These are phyloP conservation scores for Talaromyces sp. DNA, from an alignment of 2,329 filamentous ascomycete genomes.

Conservation along the genomic window DNA sequence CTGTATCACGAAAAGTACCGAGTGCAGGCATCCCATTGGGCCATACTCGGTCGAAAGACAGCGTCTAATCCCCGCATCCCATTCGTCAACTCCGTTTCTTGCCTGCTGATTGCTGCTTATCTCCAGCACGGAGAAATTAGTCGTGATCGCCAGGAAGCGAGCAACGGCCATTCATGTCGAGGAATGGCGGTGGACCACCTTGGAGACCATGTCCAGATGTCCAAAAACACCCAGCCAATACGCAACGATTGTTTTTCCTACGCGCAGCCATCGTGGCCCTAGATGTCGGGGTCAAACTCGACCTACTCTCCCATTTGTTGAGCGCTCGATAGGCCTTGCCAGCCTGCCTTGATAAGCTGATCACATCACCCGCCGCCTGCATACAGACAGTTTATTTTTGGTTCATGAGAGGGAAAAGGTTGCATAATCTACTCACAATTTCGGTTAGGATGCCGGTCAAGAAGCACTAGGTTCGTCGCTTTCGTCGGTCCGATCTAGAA, in stretches of 20 bases:
- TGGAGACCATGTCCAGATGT: background rate
- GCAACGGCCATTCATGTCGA: constrained; percentile 7
- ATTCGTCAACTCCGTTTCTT: constrained; percentile 12
- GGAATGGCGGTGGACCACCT: constrained; percentile 4
- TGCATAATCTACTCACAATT: constrained; percentile 3
- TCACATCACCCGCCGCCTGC: constrained; percentile 8
- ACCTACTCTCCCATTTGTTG: constrained; percentile 13
- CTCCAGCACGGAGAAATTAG: constrained; percentile 5
- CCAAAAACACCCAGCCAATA: constrained; percentile 10
- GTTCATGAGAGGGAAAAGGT: constrained; percentile 5
- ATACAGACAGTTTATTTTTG: constrained; percentile 11
- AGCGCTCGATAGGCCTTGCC: background rate
- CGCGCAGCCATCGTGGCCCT: constrained; percentile 15
- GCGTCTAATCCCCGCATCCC: constrained; percentile 8
- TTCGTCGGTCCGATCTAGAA: constrained; percentile 1
- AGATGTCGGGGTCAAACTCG: constrained; percentile 9
- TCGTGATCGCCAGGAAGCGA: constrained; percentile 4
- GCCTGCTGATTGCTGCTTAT: constrained; percentile 3
- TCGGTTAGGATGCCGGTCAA: constrained; percentile 2
- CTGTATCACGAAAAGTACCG: constrained; percentile 15
- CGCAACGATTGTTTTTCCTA: constrained; percentile 1
- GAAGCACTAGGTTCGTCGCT: constrained; percentile 6
- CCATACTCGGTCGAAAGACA: background rate
- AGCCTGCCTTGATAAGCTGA: constrained; percentile 2
- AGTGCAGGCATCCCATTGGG: constrained; percentile 15